Conservation (phyloP, 2,329 filamentous ascomycete genomes). For the Claviceps spartinae region DNA sequence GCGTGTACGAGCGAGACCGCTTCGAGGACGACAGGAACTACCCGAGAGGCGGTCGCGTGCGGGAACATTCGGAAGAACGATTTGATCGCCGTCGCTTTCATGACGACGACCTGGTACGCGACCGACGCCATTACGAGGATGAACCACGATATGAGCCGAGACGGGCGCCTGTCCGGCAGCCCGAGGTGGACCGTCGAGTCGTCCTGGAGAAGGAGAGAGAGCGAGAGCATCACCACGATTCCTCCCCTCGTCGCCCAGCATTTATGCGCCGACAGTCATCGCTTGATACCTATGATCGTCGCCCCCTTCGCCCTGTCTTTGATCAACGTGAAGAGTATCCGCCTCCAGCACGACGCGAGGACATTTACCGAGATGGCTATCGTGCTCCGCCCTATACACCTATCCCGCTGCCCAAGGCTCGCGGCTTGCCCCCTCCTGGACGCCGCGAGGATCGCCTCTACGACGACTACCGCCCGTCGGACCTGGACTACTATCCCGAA, state of each 20-base stretch:
- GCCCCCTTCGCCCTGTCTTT: conserved; percentile 37
- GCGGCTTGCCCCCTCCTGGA: conserved; percentile 45
- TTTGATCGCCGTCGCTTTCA: conserved; percentile 34
- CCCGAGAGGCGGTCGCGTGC: conserved; percentile 21
- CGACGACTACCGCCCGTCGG: conserved; percentile 55
- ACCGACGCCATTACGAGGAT: conserved; percentile 44
- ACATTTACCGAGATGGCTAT: conserved; percentile 33
- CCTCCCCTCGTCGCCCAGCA: conserved; percentile 47
- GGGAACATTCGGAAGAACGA: conserved; percentile 36
- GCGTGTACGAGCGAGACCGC: conserved; percentile 27
- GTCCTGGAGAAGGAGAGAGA: conserved; percentile 44
- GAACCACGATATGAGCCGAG: conserved; percentile 26
- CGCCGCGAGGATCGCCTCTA: conserved; percentile 40
- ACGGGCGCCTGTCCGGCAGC: conserved; percentile 18
- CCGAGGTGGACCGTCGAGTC: conserved; percentile 39
- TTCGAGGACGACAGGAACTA: conserved; percentile 39
- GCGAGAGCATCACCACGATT: conserved; percentile 28
- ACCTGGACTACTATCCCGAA: conserved; percentile 55
- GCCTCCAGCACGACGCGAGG: conserved; percentile 39
- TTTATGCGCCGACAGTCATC: conserved; percentile 75
- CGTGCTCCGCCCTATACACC: conserved; percentile 39
- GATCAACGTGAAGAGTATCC: conserved; percentile 47
- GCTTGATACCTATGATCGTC: conserved; percentile 78
- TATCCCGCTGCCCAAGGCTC: conserved; percentile 55
- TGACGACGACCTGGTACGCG: conserved; percentile 33